Evolutionary conservation across 108 stramenopile species (phyloP).

Genomic region (Aurantiochytrium sp.): DNA sequence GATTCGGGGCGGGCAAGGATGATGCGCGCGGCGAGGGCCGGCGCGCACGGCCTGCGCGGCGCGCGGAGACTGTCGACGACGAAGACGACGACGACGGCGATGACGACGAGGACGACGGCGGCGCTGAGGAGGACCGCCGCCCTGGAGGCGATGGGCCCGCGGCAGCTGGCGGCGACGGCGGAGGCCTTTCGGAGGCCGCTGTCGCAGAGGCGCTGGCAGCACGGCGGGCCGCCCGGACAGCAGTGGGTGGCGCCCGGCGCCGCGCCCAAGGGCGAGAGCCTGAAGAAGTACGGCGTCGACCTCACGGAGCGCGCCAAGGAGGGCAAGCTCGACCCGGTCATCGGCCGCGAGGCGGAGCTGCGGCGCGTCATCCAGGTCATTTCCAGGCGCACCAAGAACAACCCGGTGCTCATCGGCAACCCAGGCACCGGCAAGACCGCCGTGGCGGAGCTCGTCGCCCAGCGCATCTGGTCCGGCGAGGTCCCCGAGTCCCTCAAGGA

Average conservation of each 20-base stretch:
- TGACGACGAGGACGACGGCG: too few species aligned
- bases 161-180: too few species aligned
- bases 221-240: background rate
- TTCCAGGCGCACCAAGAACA: conserved; percentile 89
- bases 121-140: too few species aligned
- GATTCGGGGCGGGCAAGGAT: too few species aligned
- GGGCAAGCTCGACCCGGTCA: conserved; percentile 90
- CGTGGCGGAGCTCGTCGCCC: conserved; percentile 81
- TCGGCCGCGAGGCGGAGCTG: conserved; percentile 73
- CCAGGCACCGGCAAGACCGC: conserved; percentile 95
- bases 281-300: conserved; percentile 89
- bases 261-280: conserved; percentile 20
- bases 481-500: conserved; percentile 88
- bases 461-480: conserved; percentile 82
- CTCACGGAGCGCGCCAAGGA: conserved; percentile 85
- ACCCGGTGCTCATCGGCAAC: conserved; percentile 89
- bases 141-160: too few species aligned
- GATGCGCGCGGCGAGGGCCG: too few species aligned
- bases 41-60: too few species aligned
- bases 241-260: conserved; percentile 21
- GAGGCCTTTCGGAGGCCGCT: too few species aligned
- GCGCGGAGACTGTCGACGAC: too few species aligned
- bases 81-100: too few species aligned
- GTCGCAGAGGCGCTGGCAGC: background rate
- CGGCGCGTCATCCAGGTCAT: conserved; percentile 86